phyloP scores from a whole-genome alignment of 768 basidiomycete genomes.

The Amanita pallidorosea region DNA sequence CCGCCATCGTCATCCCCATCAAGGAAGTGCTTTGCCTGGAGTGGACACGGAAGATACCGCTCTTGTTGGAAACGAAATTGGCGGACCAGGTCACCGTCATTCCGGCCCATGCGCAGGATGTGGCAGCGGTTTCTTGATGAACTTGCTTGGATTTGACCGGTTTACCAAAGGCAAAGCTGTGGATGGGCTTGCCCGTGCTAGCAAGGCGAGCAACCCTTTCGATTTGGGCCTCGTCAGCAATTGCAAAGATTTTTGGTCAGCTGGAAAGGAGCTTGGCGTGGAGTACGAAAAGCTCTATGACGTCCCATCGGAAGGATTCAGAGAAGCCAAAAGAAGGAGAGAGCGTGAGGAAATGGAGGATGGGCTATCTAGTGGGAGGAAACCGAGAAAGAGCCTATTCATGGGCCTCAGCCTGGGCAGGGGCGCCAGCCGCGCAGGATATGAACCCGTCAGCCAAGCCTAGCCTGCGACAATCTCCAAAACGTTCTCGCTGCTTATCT shows the following conservation, averaged over 20 bases:
- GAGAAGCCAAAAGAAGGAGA: constrained; percentile 54
- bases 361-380: constrained; percentile 13
- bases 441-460: constrained; percentile 59
- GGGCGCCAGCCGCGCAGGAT: constrained; percentile 42
- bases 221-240: constrained; percentile 71
- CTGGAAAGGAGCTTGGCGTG: constrained; percentile 76
- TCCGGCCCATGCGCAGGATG: constrained; percentile 30
- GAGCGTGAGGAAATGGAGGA: constrained; percentile 37
- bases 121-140: constrained; percentile 68
- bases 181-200: constrained; percentile 70
- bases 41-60: constrained; percentile 39
- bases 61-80: constrained; percentile 20
- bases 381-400: constrained; percentile 36
- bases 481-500: not conserved
- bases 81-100: constrained; percentile 33
- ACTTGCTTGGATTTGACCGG: constrained; percentile 85
- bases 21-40: constrained; percentile 23
- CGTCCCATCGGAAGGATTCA: constrained; percentile 78
- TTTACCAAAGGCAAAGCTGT: constrained; percentile 89
- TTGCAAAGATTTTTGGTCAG: constrained; percentile 92
- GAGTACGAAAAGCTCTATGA: constrained; percentile 88
- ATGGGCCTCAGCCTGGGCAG: constrained; percentile 45
- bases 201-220: constrained; percentile 82
- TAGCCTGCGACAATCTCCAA: constrained; percentile 10
- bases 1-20: constrained; percentile 22